Conservation (phyloP, 2,329 filamentous ascomycete species). For the Sphaerulina populicola region DNA sequence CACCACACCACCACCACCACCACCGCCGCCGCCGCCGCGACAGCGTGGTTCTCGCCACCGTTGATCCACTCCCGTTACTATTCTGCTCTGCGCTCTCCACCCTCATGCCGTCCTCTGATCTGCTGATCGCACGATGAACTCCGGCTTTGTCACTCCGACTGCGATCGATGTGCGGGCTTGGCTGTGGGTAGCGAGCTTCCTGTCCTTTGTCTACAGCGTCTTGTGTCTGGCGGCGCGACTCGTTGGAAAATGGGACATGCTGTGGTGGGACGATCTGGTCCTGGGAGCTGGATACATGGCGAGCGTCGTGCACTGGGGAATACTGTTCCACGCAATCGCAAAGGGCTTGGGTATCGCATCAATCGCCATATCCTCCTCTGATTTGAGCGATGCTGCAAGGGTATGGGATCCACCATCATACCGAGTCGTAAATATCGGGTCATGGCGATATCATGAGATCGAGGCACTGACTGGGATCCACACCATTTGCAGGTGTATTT, state of each 20-base stretch:
- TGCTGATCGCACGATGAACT: conserved; percentile 3
- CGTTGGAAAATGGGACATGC: conserved; percentile 18
- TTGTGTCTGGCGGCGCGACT: conserved; percentile 18
- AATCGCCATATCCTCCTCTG: conserved; percentile 6
- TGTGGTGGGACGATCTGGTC: conserved; percentile 21
- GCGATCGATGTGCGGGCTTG: conserved; percentile 18
- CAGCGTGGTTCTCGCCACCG: background rate
- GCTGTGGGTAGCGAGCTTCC: conserved; percentile 19
- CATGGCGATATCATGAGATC: background rate
- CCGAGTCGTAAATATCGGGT: background rate
- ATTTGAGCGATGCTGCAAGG: conserved; percentile 6
- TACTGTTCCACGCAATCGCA: conserved; percentile 12
- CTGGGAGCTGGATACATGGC: conserved; percentile 13
- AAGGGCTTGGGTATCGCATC: conserved; percentile 14
- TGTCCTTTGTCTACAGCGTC: conserved; percentile 20
- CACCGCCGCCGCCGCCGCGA: background rate
- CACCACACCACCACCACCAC: background rate
- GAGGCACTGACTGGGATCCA: background rate
- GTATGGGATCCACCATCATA: conserved; percentile 4
- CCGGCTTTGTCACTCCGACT: conserved; percentile 16
- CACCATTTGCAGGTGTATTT: conserved; percentile 18
- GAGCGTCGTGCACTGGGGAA: conserved; percentile 17
- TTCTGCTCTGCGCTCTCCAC: background rate
- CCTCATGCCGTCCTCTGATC: background rate
- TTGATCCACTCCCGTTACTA: background rate